Evolutionary conservation across 2,329 filamentous ascomycete genomes (phyloP).

Genomic region (Daldinia eschscholtzii): DNA sequence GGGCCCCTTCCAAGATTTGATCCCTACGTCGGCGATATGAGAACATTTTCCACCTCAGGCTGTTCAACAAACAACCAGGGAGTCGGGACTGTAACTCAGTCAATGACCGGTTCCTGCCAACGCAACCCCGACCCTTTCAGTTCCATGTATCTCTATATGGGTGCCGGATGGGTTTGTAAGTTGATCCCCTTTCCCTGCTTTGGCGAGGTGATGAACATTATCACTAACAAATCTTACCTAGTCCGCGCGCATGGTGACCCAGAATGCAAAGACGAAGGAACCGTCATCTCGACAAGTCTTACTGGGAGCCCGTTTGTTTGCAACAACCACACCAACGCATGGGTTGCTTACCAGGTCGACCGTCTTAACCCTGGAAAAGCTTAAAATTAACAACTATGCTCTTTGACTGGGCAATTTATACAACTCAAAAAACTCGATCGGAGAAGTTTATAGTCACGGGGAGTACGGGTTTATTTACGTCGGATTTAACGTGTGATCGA

Average conservation of each 20-base stretch:
- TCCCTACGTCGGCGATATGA: constrained; percentile 40
- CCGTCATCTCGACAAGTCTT: constrained; percentile 16
- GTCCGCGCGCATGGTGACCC: constrained; percentile 32
- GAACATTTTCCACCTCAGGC: constrained; percentile 31
- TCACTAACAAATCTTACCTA: constrained; percentile 8
- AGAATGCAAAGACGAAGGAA: constrained; percentile 32
- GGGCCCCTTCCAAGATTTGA: constrained; percentile 23
- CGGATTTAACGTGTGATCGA: not conserved
- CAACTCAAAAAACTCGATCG: not conserved
- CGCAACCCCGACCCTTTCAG: constrained; percentile 29
- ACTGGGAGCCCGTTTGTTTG: constrained; percentile 19
- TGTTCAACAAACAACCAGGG: constrained; percentile 39
- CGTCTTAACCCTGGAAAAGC: not conserved
- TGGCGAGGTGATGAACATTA: not conserved
- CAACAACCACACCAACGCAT: constrained; percentile 26
- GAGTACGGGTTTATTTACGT: not conserved
- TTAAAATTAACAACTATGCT: not conserved
- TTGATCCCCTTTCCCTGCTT: not conserved
- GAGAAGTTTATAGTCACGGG: not conserved
- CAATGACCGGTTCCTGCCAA: constrained; percentile 30
- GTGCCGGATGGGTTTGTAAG: constrained; percentile 37
- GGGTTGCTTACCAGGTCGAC: constrained; percentile 34
- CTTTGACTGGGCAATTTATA: not conserved
- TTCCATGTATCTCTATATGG: constrained; percentile 37
- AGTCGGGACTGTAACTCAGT: constrained; percentile 39